A percentile compares a stretch with the other conserved stretches of the same genome.
Evolutionary conservation across 2,329 filamentous ascomycete genomes (phyloP).

Genomic region (Aureobasidium sp.): DNA sequence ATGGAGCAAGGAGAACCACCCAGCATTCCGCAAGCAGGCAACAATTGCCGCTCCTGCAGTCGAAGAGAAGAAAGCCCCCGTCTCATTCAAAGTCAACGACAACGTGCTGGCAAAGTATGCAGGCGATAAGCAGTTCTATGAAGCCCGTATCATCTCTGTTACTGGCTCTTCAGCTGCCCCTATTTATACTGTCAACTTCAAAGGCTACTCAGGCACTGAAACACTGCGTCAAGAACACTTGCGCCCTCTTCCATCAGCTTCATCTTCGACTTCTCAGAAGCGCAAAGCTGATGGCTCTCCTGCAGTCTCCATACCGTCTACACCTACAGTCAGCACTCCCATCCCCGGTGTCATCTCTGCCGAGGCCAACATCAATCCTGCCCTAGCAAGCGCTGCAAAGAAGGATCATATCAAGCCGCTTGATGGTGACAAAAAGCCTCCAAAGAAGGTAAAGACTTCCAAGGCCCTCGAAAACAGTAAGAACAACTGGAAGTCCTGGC

Average conservation of each 20-base stretch:
- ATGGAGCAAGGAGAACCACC: conserved; percentile 58
- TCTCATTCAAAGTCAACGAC: conserved; percentile 78
- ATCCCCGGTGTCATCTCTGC: conserved; percentile 55
- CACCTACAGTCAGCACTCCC: conserved; percentile 33
- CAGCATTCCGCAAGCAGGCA: conserved; percentile 41
- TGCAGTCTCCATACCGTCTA: conserved; percentile 31
- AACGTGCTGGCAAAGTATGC: conserved; percentile 88
- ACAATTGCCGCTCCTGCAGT: conserved; percentile 24
- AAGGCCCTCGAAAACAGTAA: conserved; percentile 88
- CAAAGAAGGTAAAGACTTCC: conserved; percentile 78
- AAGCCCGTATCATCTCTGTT: conserved; percentile 85
- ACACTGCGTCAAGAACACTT: conserved; percentile 75
- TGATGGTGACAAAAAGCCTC: conserved; percentile 50
- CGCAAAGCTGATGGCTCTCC: conserved; percentile 77
- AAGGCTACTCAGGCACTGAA: conserved; percentile 75
- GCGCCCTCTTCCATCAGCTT: conserved; percentile 53
- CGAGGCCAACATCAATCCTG: conserved; percentile 59
- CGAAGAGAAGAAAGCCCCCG: conserved; percentile 32
- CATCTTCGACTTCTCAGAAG: conserved; percentile 41
- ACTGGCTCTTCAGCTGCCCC: conserved; percentile 87
- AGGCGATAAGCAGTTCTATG: conserved; percentile 85
- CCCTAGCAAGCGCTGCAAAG: conserved; percentile 56
- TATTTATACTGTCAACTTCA: conserved; percentile 92
- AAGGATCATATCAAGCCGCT: conserved; percentile 54
- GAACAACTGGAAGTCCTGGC: conserved; percentile 92